Base-by-base conservation (phyloP, 306 rosid species). In the Dalbergia cultrata region DNA sequence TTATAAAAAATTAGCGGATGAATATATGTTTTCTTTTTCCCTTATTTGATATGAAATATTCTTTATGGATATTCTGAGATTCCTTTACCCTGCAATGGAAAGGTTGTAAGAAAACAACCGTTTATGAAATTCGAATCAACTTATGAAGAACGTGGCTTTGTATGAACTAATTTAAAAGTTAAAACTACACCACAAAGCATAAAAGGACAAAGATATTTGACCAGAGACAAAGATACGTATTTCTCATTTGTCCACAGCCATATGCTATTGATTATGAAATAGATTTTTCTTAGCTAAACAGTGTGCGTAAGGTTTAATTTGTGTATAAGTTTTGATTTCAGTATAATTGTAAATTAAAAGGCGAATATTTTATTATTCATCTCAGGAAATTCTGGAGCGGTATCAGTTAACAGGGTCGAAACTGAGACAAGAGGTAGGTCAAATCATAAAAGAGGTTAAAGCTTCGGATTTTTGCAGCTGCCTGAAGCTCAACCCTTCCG, bases 341-440 rank as follows among this genome's bases (percentile, higher is more conserved):
- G 21, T 4, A 13, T 76, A 26, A 10, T 35, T 21, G 31, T 3
- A 53, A 76, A 33, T 5, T 34, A 11, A n/a, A 62, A 17, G 13
- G 34, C 0, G 9, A 21, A 41, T 13, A 4, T 47, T 69, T 76
- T 13, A n/a, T 14, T n/a, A 21, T 19, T 53, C 54, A 65, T 60
- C 6, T 26, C 81, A 91, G 96, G 96, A 91, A 70, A 84, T 85
- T 35, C 72, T 91, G 79, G 96, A 89, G 79, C 78, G 88, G 13
- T 71, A 77, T 74, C 66, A 74, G 4, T 21, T 21, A 39, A 77
- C 53, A 13, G 90, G 85, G 59, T 41, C 76, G 16, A 89, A 83
- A 83, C 50, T 91, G 68, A 82, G 90, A 72, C 44, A 22, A 76
- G 90, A 89, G 80, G 58, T 88, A 35, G 67, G 70, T n/a, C 13